Evolutionary conservation across 768 basidiomycete species (phyloP), one percentile per base, ranked within the genome.

Genomic region (Amyloporia xantha): DNA sequence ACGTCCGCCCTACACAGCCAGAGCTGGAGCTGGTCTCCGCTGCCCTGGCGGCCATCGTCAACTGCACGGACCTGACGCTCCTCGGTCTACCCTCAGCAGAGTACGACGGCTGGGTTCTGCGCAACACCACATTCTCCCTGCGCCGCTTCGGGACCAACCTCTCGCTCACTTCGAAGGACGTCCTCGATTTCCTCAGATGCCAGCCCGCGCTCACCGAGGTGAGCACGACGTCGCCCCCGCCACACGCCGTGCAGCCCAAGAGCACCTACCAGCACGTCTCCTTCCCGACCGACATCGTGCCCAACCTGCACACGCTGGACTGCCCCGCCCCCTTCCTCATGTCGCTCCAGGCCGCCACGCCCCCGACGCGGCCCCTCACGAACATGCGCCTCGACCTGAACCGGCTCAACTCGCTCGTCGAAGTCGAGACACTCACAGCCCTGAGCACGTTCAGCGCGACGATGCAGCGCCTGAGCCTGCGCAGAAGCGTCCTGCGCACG

Each of bases 51-150:
- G 23, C 20, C 12, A 4, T 48, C 9, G 7, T 30, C 4, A 25
- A 37, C 33, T 38, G 47, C 26, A 39, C 41, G 36, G 41, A 52
- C 13, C 41, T 52, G 20, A 52, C 47, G 5, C 35, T 52, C 33
- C 21, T 48, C 23, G 51, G 51, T 6, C 21, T 52, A 11, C 36
- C 45, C 30, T 20, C 39, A 7, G 39, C n/a, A 15, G 40, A 48
- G 19, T 12, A n/a, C 13, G 51, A 52, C 25, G 51, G 51, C 39
- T 52, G 51, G 51, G 35, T 52, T 41, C 41, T 52, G 13, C 19
- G 38, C 2, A 21, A 21, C 35, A 23, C 30, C 17, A 40, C 44
- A n/a, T 48, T 52, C 51, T 3, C 38, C 4, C 41, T 51, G 24
- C 19, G 25, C 11, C 26, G 41, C 6, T 48, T 52, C 41, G 4